Evolutionary conservation across 306 rosid genomes (phyloP), one percentile per base, ranked within the genome.

Genomic region (Crotalaria pallida): DNA sequence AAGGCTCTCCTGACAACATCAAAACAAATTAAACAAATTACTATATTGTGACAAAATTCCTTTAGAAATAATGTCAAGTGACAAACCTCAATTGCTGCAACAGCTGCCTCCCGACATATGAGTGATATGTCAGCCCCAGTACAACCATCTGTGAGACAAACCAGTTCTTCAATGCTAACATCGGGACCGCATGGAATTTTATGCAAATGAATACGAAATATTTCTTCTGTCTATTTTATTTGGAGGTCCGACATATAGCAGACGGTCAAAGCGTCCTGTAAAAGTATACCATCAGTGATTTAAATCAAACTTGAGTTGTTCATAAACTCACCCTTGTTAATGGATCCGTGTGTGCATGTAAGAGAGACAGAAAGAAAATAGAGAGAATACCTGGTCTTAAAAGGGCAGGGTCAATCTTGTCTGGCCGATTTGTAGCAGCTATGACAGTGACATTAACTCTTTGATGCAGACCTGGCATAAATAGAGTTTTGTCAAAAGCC

Each of bases 341-440:
- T 60, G 34, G 23, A 21, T 23, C 45, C 11, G 23, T 1, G 18
- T 19, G 70, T 22, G 63, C 75, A 71, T 34, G 23, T 21, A 73
- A 16, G 65, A 36, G 41, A 56, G 40, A 18, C 23, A 15, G 71
- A 18, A 59, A 62, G 27, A 56, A 16, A 36, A 62, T 15, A 67
- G 29, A 47, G 43, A 47, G 56, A 56, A 50, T 67, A 90, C 98
- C 97, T 85, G 93, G 98, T 76, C 96, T 84, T 68, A 93, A 82
- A 60, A 93, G 94, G 31, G 98, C 98, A 69, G 89, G 80, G 72
- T 88, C 92, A 63, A 90, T 90, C 83, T 85, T 93, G 86, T 93
- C 98, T 2, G 97, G 98, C 67, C 94, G 80, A 83, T 93, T 93
- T 53, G 98, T 93, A 50, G 98, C 96, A 73, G 96, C 98, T 65